Evolutionary conservation across 1,284 basidiomycete species (phyloP), one percentile per base, ranked within the genome.

Genomic region (Ceratorhiza oryzae-sativae): DNA sequence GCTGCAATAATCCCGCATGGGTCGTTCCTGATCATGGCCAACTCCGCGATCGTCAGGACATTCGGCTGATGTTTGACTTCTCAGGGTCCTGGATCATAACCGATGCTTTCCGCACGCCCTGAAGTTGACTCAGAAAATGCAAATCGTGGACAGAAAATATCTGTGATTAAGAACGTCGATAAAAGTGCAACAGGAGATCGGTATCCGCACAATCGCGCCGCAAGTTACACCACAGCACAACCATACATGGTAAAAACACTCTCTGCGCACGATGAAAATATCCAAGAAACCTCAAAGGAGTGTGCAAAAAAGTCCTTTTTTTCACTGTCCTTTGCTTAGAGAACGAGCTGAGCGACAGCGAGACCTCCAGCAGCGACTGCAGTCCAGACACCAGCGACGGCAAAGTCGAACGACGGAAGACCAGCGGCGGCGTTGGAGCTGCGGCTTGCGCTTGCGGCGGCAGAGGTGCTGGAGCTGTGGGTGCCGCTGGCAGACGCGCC

Each of bases 341-440:
- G 62, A 30, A 48, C 62, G 36, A 51, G 48, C 32, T 65, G 62
- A 23, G 62, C 62, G 39, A 65, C 32, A 41, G 46, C 48, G 3
- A 46, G 46, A 51, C 62, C 62, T 8, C 62, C 62, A 27, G 53
- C 30, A 20, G 62, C 62, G 25, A 51, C 62, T 20, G 48, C 62
- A 23, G 62, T 30, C 62, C 62, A 65, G 62, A 46, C 15, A 25
- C 62, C 62, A 18, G 36, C 53, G 23, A 53, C 65, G 18, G 51
- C 65, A 42, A 68, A 42, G 53, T 68, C 34, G 51, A 68, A 45
- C 2, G 36, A 12, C 6, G 62, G 45, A 23, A 62, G 60, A 9
- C 20, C 23, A 18, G 27, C 48, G 5, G 65, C 65, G 15, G 20
- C 23, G 41, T 55, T 55, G 39, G 34, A 25, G 46, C 36, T 55